Evolutionary conservation across 495 filamentous ascomycete species (phyloP).

Genomic region (Tetracladium setigerum): DNA sequence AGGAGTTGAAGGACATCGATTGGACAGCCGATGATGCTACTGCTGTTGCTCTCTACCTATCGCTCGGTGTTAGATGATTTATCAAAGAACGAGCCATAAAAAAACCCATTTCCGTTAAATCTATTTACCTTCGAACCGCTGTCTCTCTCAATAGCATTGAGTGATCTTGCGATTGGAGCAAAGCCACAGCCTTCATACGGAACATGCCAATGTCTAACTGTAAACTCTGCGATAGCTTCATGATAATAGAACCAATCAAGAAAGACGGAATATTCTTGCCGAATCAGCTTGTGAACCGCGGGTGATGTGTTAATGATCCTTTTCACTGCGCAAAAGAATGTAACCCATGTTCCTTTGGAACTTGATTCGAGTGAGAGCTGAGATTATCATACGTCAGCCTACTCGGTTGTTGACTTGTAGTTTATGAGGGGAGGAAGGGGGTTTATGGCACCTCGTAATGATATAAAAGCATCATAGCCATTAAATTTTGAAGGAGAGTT

Average conservation of each 20-base stretch:
- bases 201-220: slow-evolving; percentile 16
- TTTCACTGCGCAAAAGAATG: slow-evolving; percentile 19
- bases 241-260: slow-evolving; percentile 22
- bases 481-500: slow-evolving; percentile 17
- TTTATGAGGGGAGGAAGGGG: too few species aligned
- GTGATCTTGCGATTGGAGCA: slow-evolving; percentile 15
- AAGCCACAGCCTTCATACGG: slow-evolving; percentile 17
- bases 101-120: too few species aligned
- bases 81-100: too few species aligned
- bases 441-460: slow-evolving; percentile 21
- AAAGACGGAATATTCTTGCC: slow-evolving; percentile 18
- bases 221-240: slow-evolving; percentile 17
- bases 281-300: slow-evolving; percentile 16
- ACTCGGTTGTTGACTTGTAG: too few species aligned
- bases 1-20: slow-evolving; percentile 16
- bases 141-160: slow-evolving; percentile 7
- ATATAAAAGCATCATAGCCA: slow-evolving; percentile 20
- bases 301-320: slow-evolving; percentile 19
- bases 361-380: slow-evolving; percentile 14
- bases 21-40: slow-evolving; percentile 16
- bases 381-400: too few species aligned
- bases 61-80: slow-evolving; percentile 6
- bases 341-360: slow-evolving; percentile 15
- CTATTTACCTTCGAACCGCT: slow-evolving; percentile 7
- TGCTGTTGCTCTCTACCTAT: slow-evolving; percentile 10